Evolutionary conservation across 441 rosid species (phyloP).

Genomic region (Cnidoscolus chayamansa): DNA sequence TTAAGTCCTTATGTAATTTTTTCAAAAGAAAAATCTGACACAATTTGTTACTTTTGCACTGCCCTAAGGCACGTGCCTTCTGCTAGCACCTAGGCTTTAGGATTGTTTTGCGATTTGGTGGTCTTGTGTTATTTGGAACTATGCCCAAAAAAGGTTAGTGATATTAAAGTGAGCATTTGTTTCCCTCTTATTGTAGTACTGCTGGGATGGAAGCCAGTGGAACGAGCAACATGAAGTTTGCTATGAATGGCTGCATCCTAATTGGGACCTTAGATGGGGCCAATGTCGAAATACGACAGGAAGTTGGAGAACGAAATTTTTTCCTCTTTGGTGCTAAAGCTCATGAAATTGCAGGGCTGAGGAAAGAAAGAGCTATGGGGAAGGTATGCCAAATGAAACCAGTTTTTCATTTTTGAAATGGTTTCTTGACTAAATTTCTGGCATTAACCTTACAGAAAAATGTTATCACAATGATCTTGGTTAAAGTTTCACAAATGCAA

Average conservation of each 20-base stretch:
- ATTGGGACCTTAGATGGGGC: slow-evolving; percentile 99
- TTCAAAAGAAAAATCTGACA: too few species aligned
- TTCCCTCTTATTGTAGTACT: slow-evolving; percentile 47
- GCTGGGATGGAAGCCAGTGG: slow-evolving; percentile 99
- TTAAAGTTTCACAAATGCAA: neutral
- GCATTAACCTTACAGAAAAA: neutral
- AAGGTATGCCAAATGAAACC: slow-evolving; percentile 45
- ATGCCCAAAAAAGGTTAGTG: neutral
- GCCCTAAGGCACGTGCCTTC: too few species aligned
- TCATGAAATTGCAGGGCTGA: slow-evolving; percentile 68
- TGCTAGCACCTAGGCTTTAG: too few species aligned
- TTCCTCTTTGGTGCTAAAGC: slow-evolving; percentile 94
- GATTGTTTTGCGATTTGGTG: too few species aligned
- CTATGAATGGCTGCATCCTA: slow-evolving; percentile 88
- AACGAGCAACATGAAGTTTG: slow-evolving; percentile 98
- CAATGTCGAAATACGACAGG: slow-evolving; percentile 88
- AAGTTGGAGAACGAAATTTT: slow-evolving; percentile 91
- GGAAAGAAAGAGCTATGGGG: slow-evolving; percentile 84
- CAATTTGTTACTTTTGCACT: too few species aligned
- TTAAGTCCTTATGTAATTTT: too few species aligned
- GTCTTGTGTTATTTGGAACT: too few species aligned
- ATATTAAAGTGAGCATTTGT: neutral
- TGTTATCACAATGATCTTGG: neutral
- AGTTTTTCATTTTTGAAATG: neutral
- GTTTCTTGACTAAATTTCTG: neutral